These are phyloP conservation scores for Trichoderma pleuroti DNA, from an alignment of 2,329 filamentous ascomycete species.

Conservation along the genomic window DNA sequence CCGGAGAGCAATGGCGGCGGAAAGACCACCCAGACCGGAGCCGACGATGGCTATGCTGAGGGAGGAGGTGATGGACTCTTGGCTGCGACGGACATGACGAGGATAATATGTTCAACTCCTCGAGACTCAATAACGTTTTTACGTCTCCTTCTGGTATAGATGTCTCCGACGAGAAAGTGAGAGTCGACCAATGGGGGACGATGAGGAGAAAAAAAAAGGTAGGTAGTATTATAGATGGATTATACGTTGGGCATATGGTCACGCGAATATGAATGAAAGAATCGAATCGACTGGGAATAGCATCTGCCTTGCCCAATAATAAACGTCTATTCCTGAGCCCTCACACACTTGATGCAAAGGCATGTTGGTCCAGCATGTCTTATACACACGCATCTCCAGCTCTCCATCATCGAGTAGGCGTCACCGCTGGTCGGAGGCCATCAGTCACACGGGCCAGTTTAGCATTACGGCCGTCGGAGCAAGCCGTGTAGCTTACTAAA, in stretches of 20 bases:
- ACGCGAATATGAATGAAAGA: not conserved
- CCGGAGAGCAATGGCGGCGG: constrained; percentile 39
- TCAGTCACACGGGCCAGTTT: not conserved
- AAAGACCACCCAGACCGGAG: constrained; percentile 40
- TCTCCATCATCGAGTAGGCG: not conserved
- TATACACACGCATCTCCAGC: not conserved
- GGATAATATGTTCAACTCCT: not conserved
- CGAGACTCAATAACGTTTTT: not conserved
- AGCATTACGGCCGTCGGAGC: constrained; percentile 3
- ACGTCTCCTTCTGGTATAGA: not conserved
- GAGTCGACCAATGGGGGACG: not conserved
- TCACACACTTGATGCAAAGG: not conserved
- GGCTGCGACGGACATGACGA: not conserved
- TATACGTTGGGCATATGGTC: not conserved
- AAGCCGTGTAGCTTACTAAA: not conserved
- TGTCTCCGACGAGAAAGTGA: not conserved
- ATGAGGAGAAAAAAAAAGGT: not conserved
- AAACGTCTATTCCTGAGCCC: not conserved
- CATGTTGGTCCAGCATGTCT: not conserved
- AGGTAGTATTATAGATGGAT: not conserved
- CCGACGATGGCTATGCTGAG: constrained; percentile 39
- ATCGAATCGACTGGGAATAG: not conserved
- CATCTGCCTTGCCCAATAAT: not conserved
- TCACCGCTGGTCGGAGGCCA: not conserved
- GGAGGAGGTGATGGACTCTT: not conserved